phyloP scores from a whole-genome alignment of 805 yeast species.

The Candida ovalis region DNA sequence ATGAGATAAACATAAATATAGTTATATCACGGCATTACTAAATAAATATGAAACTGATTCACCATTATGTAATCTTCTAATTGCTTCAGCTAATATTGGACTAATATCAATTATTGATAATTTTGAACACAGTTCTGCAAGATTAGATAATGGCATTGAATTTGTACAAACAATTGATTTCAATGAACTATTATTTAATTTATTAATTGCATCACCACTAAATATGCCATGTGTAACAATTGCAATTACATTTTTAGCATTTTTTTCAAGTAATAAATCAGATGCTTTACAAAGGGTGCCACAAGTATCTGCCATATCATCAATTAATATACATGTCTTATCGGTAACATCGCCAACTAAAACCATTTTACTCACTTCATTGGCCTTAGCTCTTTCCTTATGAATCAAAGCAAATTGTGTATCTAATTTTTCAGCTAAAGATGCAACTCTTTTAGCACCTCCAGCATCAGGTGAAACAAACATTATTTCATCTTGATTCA shows the following conservation, averaged over 20 bases:
- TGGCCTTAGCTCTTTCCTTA: slow-evolving; percentile 92
- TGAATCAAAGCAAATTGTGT: slow-evolving; percentile 93
- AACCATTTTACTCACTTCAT: slow-evolving; percentile 93
- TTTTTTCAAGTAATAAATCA: slow-evolving; percentile 72
- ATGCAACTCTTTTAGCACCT: slow-evolving; percentile 96
- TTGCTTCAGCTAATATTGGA: slow-evolving; percentile 87
- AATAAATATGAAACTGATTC: slow-evolving; percentile 89
- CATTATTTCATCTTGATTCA: slow-evolving; percentile 55
- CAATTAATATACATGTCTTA: slow-evolving; percentile 81
- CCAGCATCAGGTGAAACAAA: slow-evolving; percentile 98
- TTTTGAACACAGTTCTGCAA: slow-evolving; percentile 56
- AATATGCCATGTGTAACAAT: slow-evolving; percentile 95
- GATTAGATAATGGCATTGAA: slow-evolving; percentile 78
- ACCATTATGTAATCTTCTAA: slow-evolving; percentile 92
- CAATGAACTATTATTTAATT: slow-evolving; percentile 63
- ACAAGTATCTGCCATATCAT: slow-evolving; percentile 98
- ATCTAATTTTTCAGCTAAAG: slow-evolving; percentile 87
- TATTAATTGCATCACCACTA: slow-evolving; percentile 77
- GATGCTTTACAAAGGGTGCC: slow-evolving; percentile 96
- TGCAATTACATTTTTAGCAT: slow-evolving; percentile 84
- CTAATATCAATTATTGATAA: slow-evolving; percentile 81
- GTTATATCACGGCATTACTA: slow-evolving; percentile 46
- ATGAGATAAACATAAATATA: too few species aligned
- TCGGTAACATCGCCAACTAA: slow-evolving; percentile 89
- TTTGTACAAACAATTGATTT: slow-evolving; percentile 84